phyloP scores from a whole-genome alignment of 139 green algal species.

The Nannochloris sp. region DNA sequence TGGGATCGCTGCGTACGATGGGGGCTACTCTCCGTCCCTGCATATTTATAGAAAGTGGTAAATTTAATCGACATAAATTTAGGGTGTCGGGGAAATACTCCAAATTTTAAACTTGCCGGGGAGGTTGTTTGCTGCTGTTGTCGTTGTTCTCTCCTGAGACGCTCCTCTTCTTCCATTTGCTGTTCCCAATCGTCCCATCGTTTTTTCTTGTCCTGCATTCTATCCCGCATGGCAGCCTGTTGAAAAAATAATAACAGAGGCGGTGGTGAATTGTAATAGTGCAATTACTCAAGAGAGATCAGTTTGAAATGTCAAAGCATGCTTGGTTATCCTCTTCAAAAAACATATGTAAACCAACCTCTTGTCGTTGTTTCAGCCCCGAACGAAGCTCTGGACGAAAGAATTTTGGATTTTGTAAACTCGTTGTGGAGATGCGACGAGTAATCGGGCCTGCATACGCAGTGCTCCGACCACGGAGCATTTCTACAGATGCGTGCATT shows the following conservation, averaged over 20 bases:
- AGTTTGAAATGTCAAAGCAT: not conserved
- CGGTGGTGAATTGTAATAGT: not conserved
- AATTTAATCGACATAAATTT: too few relatives aligned
- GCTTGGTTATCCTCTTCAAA: not conserved
- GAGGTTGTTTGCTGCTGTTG: not conserved
- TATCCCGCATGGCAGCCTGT: not conserved
- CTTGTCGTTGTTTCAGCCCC: slow-evolving; percentile 1
- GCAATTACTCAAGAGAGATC: too few relatives aligned
- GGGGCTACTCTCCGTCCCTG: too few relatives aligned
- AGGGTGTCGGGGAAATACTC: too few relatives aligned
- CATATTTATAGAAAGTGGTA: too few relatives aligned
- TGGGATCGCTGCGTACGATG: too few relatives aligned
- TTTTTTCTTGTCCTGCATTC: not conserved
- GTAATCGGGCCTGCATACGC: too few relatives aligned
- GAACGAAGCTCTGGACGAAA: not conserved
- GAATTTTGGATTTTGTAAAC: not conserved
- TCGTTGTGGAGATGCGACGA: too few relatives aligned
- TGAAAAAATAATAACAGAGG: not conserved
- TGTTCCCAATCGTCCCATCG: slow-evolving; percentile 22
- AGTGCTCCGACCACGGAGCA: too few relatives aligned
- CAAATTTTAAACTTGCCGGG: too few relatives aligned
- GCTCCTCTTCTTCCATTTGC: slow-evolving; percentile 8
- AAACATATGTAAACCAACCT: not conserved
- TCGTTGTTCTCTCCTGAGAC: not conserved
- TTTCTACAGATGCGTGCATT: too few relatives aligned